Base-by-base conservation (phyloP, 352 stramenopile species). In the Phytophthora ramorum region DNA sequence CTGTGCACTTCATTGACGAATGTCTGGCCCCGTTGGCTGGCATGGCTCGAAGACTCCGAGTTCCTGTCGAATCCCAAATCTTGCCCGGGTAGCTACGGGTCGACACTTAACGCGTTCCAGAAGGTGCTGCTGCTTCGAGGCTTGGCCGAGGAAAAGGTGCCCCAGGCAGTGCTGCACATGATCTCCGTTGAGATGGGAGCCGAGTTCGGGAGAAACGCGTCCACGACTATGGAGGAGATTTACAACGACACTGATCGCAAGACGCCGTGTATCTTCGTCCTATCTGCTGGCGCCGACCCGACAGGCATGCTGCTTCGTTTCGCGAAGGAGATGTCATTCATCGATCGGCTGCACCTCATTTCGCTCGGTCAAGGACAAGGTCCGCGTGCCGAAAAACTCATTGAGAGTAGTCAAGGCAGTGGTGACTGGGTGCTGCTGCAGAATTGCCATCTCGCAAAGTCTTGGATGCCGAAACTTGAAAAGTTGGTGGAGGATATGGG, bases 381-480 rank as follows among this genome's bases (percentile, higher is more conserved):
- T 1, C 91, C 93, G 5, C 87, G 91, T 5, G 95, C 94, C 1
- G 89, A 98, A 60, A 79, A 91, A 40, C 83, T 98, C 2, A 97
- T 98, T 26, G 83, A 97, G 54, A 80, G 64, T 16, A 92, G 85
- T 20, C 89, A 93, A 17, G 64, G 75, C 5, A 87, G 81, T 0
- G 94, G 93, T 0, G 94, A 98, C 77, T 98, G 95, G 95, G 94
- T 98, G 13, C 56, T 98, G 38, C 69, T 98, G 7, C 94, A 98
- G 51, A 98, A 98, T 54, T 98, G 94, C 66, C 96, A 98, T 63
- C 76, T 98, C 7, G 95, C 94, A 9, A 98, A 98, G 53, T 96
- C 83, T 16, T 98, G 95, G 95, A 97, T 98, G 90, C 90, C 91
- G 2, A 91, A 89, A 17, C 75, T 98, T 12, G 95, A 98, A 67